Conservation (phyloP, 345 rosid species). For the Corymbia maculata region DNA sequence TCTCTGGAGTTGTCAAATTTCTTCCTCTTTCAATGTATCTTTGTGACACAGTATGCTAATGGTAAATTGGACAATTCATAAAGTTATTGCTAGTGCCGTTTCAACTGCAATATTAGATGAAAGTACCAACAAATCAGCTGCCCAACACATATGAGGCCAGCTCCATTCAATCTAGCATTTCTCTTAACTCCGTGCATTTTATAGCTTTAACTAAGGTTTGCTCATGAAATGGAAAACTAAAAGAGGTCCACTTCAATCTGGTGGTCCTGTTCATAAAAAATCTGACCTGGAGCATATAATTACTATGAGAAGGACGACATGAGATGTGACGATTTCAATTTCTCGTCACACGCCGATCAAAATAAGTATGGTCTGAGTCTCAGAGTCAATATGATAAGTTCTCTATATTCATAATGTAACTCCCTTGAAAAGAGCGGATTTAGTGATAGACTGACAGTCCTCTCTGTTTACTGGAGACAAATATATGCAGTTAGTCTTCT, state of each 20-base stretch:
- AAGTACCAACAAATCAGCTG: neutral
- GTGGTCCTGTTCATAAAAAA: neutral
- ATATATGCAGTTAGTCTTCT: neutral
- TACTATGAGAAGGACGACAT: neutral
- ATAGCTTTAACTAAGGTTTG: neutral
- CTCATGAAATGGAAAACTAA: neutral
- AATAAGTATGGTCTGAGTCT: neutral
- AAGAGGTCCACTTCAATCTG: neutral
- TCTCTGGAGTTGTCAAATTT: neutral
- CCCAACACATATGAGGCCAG: neutral
- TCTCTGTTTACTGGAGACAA: neutral
- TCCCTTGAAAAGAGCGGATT: neutral
- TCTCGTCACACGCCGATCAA: neutral
- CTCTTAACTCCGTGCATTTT: neutral
- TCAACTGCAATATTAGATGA: neutral
- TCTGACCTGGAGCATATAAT: neutral
- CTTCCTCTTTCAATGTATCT: neutral
- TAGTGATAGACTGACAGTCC: neutral
- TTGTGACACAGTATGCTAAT: neutral
- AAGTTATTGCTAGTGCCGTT: neutral
- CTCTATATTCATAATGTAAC: neutral
- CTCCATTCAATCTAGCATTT: neutral
- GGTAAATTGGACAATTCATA: neutral
- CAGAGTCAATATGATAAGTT: neutral
- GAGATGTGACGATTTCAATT: neutral